Evolutionary conservation across 1,284 basidiomycete genomes (phyloP), one percentile per base, ranked within the genome.

Genomic region (Irpex sp.): DNA sequence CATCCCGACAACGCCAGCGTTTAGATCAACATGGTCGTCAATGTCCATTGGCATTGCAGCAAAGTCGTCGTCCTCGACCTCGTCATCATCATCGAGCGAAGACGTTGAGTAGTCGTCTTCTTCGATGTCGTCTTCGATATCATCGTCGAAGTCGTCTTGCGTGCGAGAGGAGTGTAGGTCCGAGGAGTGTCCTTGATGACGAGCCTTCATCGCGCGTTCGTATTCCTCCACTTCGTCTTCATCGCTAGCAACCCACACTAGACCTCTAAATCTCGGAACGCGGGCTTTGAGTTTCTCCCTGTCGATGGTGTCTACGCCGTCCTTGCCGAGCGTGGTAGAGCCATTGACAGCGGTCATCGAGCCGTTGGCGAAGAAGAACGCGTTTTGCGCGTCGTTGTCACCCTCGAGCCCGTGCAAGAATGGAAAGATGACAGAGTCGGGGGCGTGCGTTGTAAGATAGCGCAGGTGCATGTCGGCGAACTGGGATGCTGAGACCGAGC

Each of bases 321-420:
- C 36, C 7, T 39, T 21, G 58, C 55, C 51, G 35, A 19, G 57
- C 36, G 31, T 21, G 17, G 26, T n/a, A 60, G 33, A 63, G 68
- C 49, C 49, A 17, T 50, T 50, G 49, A 50, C 15, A 19, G 49
- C 19, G 64, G 62, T 68, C 58, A 58, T 65, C 68, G 66, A 6
- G 65, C 74, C 36, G 77, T 55, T 74, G 2, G 86, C 81, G 71
- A 94, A 81, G 71, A 94, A 94, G 79, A 94, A 94, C 36, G 81
- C 79, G 72, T 89, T 90, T 77, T 93, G 92, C 0, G 86, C 84
- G 31, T 83, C 75, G 71, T 92, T 92, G 65, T 88, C 82, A 68
- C 90, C 88, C 70, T 94, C 92, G 72, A 96, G 80, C 62, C 92
- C 88, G 73, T 94, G 88, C 59, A 93, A 76, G 80, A 95, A 92